These are phyloP conservation scores for Kwoniella dejecticola DNA, from an alignment of 768 basidiomycete genomes.

Conservation along the genomic window DNA sequence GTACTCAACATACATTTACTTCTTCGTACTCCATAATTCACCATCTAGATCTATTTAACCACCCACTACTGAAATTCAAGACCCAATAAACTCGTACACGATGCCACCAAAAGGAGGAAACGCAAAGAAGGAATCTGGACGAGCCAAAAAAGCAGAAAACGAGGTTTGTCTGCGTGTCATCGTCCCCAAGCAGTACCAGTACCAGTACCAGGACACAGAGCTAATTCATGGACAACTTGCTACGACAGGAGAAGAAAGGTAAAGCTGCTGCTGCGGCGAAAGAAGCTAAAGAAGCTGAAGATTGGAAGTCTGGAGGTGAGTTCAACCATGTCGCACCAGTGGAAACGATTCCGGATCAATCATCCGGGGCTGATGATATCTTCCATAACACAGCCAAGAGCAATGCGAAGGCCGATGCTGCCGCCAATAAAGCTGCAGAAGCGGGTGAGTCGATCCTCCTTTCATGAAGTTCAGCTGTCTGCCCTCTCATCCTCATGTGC, in stretches of 20 bases:
- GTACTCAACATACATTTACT: too few relatives aligned
- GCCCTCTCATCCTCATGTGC: too few relatives aligned
- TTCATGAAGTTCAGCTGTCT: too few relatives aligned
- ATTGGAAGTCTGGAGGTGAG: slow-evolving; percentile 71
- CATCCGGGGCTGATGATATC: too few relatives aligned
- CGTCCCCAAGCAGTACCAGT: too few relatives aligned
- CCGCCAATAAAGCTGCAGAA: slow-evolving; percentile 52
- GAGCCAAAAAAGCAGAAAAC: slow-evolving; percentile 68
- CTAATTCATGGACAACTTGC: too few relatives aligned
- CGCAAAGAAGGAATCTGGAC: slow-evolving; percentile 86
- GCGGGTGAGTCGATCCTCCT: slow-evolving; percentile 35
- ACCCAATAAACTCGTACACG: too few relatives aligned
- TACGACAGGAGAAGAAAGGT: slow-evolving; percentile 40
- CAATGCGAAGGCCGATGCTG: slow-evolving; percentile 45
- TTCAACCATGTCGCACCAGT: background rate
- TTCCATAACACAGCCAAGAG: slow-evolving; percentile 51
- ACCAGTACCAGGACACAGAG: too few relatives aligned
- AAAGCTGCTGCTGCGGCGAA: slow-evolving; percentile 44
- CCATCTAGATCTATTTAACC: too few relatives aligned
- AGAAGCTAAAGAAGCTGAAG: slow-evolving; percentile 51
- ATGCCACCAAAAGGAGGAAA: slow-evolving; percentile 87
- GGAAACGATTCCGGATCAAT: too few relatives aligned
- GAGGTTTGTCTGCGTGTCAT: slow-evolving; percentile 44
- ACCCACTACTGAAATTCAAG: too few relatives aligned
- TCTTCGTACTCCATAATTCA: too few relatives aligned